Evolutionary conservation across 2,329 filamentous ascomycete genomes (phyloP), one percentile per base, ranked within the genome.

Genomic region (Paecilomyces sp.): DNA sequence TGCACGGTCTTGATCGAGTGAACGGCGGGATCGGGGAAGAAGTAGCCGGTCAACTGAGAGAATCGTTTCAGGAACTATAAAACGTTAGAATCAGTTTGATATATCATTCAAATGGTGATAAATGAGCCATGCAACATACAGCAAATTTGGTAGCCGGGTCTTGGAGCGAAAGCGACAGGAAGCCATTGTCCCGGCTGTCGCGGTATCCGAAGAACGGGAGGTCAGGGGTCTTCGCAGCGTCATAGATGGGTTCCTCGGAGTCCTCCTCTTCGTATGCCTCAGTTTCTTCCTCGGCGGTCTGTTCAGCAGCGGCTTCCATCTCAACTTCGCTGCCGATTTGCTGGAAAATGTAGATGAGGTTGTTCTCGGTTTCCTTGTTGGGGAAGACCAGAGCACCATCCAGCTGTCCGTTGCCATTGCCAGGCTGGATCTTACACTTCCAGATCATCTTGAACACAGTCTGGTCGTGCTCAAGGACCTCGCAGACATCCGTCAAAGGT

Each of bases 1-100:
- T 79, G 77, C 41, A 85, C 79, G 8, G 81, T 86, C 57, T 74
- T 75, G 62, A 85, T 79, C 53, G 79, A 77, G 56, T 79, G 76
- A 62, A 95, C 82, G 65, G 83, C 82, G 54, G 84, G 79, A 74
- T 97, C 93, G 15, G 89, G 81, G 64, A 96, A 80, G 61, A 85
- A 83, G 62, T 87, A 84, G 62, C 91, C 90, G n/a, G 88, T 92
- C 61, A 96, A 81, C 72, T 94, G 89, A 72, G 88, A 85, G 62
- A 92, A 79, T 61, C 91, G 88, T 77, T 96, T 96, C 68, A 87
- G 79, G 64, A 94, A 82, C 92, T 97, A 65, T 28, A 33, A 24
- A 33, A 15, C n/a, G 25, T 22, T 33, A 5, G 36, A 31, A 54
- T 64, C 64, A 63, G 63, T 9, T 25, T 55, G 34, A 22, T 22